phyloP scores from a whole-genome alignment of 495 filamentous ascomycete genomes.

The Trichoderma orchidacearum region DNA sequence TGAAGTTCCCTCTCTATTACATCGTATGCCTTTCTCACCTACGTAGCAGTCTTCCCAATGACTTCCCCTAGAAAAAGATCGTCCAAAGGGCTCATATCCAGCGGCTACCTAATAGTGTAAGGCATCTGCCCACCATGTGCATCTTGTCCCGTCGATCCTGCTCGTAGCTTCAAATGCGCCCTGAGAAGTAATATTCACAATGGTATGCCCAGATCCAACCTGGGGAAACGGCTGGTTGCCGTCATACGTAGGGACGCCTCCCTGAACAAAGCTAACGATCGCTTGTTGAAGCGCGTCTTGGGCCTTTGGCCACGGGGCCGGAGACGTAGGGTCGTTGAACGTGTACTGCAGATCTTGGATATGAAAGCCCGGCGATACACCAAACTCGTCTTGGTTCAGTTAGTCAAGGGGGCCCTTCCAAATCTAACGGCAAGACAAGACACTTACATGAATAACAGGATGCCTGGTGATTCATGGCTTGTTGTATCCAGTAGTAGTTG shows the following conservation, averaged over 20 bases:
- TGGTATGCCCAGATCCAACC: not conserved
- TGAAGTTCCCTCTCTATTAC: too few species aligned
- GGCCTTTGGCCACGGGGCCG: not conserved
- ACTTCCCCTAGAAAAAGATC: too few species aligned
- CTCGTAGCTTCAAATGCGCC: not conserved
- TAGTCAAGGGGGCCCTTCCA: not conserved
- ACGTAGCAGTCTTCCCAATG: too few species aligned
- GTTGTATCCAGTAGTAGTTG: conserved; percentile 3
- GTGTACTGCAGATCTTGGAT: conserved; percentile 3
- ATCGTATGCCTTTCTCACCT: too few species aligned
- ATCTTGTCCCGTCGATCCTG: not conserved
- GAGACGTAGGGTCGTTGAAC: not conserved
- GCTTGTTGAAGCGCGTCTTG: not conserved
- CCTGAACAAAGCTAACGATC: not conserved
- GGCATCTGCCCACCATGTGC: not conserved
- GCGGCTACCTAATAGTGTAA: not conserved
- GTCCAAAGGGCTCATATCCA: too few species aligned
- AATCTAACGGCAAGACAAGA: not conserved
- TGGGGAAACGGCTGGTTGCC: not conserved
- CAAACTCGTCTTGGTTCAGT: not conserved
- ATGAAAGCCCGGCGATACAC: not conserved
- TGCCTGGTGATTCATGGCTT: not conserved
- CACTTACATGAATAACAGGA: not conserved
- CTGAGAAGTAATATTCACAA: not conserved
- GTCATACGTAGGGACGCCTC: not conserved